Base-by-base conservation (phyloP, 331 rosid genomes). In the Erythrophleum ivorense region DNA sequence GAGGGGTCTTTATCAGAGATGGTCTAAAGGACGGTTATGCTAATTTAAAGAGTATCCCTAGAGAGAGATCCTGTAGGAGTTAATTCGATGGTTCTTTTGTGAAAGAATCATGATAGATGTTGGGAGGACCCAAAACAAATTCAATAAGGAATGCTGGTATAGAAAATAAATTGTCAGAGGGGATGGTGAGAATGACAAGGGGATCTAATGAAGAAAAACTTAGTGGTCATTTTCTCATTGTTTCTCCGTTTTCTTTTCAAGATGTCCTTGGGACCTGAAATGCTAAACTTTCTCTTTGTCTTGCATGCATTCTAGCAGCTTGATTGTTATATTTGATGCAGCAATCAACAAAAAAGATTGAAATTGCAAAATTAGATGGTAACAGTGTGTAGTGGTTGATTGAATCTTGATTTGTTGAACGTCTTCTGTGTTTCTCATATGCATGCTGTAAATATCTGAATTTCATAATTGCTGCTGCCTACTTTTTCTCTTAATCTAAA, bases 1-100 rank as follows among this genome's bases (percentile, higher is more conserved):
- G 12, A 19, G 43, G 53, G 73, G 71, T 81, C 80, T 70, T 71
- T 69, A 75, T 60, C 62, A 31, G 69, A 41, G 68, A 69, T 79
- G 75, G 54, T 63, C 55, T 9, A 49, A 59, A 57, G 54, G 55
- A 83, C 24, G 53, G 33, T 19, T 38, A 46, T 40, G 21, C 65
- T 55, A 65, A 40, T 79, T 73, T 78, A 54, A 63, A 63, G 38
- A 53, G 9, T 64, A 54, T 29, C 52, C 49, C 18, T 24, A 10
- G 46, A 31, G 59, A 66, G 69, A 58, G 77, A 67, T 50, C 41
- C 46, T 15, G 53, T 2, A 11, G 14, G 34, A n/a, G 12, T 36
- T 74, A 84, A 43, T 68, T 79, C 24, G 54, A 33, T 59, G 45
- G 59, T 63, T 36, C 10, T 29, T 34, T 16, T 41, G 16, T 31